Evolutionary conservation across 2,329 filamentous ascomycete genomes (phyloP).

Genomic region (Fusarium robinianum): DNA sequence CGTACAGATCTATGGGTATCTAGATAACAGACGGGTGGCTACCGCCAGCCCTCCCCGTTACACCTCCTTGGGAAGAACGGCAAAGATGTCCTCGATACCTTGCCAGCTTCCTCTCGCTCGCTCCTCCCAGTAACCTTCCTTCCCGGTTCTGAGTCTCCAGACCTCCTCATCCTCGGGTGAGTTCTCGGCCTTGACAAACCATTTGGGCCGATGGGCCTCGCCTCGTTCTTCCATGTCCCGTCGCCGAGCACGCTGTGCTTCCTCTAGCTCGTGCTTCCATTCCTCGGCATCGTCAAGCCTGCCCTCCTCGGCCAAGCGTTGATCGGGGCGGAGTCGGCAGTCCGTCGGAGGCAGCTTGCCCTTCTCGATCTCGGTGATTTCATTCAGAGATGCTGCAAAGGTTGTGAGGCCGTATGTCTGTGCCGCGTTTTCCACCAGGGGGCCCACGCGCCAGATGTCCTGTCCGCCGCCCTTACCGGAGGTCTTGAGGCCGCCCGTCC

Average conservation of each 20-base stretch:
- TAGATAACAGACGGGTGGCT: slow-evolving; percentile 16
- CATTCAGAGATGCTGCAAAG: slow-evolving; percentile 86
- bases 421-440: slow-evolving; percentile 76
- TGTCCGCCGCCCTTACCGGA: slow-evolving; percentile 64
- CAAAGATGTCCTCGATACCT: slow-evolving; percentile 58
- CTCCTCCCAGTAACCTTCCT: slow-evolving; percentile 94
- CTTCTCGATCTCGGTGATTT: slow-evolving; percentile 80
- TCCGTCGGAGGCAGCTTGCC: slow-evolving; percentile 80
- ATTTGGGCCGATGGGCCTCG: slow-evolving; percentile 73
- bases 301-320: slow-evolving; percentile 80
- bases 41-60: too few relatives aligned
- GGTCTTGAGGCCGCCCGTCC: slow-evolving; percentile 75
- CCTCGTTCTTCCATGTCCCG: slow-evolving; percentile 76
- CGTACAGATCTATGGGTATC: slow-evolving; percentile 13
- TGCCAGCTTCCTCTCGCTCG: slow-evolving; percentile 70
- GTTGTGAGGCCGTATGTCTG: slow-evolving; percentile 86
- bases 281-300: slow-evolving; percentile 82
- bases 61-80: too few relatives aligned
- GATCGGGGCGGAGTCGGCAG: slow-evolving; percentile 81
- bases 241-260: slow-evolving; percentile 77
- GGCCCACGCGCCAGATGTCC: slow-evolving; percentile 78
- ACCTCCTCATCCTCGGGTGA: slow-evolving; percentile 65
- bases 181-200: slow-evolving; percentile 78
- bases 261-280: slow-evolving; percentile 82
- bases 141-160: slow-evolving; percentile 77